Base-by-base conservation (phyloP, 257 asterid species). In the Vinca minor region DNA sequence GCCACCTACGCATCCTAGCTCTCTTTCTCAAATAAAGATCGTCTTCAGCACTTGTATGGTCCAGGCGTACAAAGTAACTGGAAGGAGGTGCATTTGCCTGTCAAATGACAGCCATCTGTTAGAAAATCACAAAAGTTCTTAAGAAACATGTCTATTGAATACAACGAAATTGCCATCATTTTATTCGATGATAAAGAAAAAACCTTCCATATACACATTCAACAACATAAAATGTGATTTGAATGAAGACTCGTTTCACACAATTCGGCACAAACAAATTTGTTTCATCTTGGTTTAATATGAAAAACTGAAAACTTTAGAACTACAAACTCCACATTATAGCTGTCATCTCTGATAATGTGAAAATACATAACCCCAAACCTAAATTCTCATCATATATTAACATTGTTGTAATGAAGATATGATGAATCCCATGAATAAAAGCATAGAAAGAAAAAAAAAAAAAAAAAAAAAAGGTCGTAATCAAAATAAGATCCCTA, bases 1-100 rank as follows among this genome's bases (percentile, higher is more conserved):
- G 73, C 96, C 96, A 89, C 87, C 87, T 83, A 29, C 95, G 88
- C 97, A 89, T 87, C 79, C 87, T 86, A 67, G 80, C 67, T 73
- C 78, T 80, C 85, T 76, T 83, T 66, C 81, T 81, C 78, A 77
- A 63, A 79, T 80, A 81, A 69, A 63, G 72, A 78, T 77, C 63
- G 75, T 79, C 84, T 64, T 83, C 81, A 64, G 76, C 70, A 71
- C 80, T 72, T 77, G 73, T 76, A 69, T 60, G 79, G 63, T 83
- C 82, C 88, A 81, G 76, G 65, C 69, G 78, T 47, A 75, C 78
- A 79, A 83, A 79, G 81, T 83, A 81, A 79, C 82, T 78, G 63
- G 85, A 86, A 72, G 91, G 78, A 80, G 91, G 87, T 60, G 83
- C 88, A 83, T 79, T 84, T 65, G 87, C 88, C 87, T 82, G 74